Base-by-base conservation (phyloP, 1,284 basidiomycete genomes). In the Hortiboletus rubellus region DNA sequence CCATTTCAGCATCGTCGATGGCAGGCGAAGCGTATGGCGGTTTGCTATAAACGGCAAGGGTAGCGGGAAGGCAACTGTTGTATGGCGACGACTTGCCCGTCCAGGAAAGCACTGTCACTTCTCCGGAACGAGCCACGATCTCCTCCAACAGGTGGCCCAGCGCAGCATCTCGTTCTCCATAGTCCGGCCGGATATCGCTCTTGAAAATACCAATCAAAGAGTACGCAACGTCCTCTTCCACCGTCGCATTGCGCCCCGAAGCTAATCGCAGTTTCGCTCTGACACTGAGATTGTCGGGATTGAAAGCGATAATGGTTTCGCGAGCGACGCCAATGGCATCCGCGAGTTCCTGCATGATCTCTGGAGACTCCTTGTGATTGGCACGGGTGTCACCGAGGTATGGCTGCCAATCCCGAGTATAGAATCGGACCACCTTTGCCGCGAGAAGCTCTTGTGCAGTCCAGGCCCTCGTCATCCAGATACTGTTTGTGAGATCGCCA, bases 61-160 rank as follows among this genome's bases (percentile, higher is more conserved):
- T 41, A 12, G 22, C 24, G 0, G 61, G 61, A 31, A 61, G 60
- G 11, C 53, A 59, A 14, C 48, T 64, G 34, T 64, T 64, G 33
- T 66, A 64, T 18, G 31, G 10, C 1, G 63, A 64, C 7, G 63
- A 46, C 24, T 41, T 48, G 12, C 63, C 61, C 3, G 41, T 34
- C 63, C 63, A 65, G 14, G 50, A 53, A 27, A 65, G 54, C 11
- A 63, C 60, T 0, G 54, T 63, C 11, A 65, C 60, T 6, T 55
- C 63, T 3, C 60, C 54, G 4, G 42, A 50, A 36, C 60, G 65
- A 12, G 46, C 36, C 15, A 64, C 50, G 12, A 60, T 60, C 30
- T 66, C 65, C 5, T 64, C 54, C 44, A 64, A 41, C 15, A 64
- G 44, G 22, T 50, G 64, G 2, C 64, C 64, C 3, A 64, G 33